A percentile compares a stretch with the other conserved stretches of the same genome.
Evolutionary conservation across 495 filamentous ascomycete species (phyloP).

Genomic region (Penicillium dipodomyicola): DNA sequence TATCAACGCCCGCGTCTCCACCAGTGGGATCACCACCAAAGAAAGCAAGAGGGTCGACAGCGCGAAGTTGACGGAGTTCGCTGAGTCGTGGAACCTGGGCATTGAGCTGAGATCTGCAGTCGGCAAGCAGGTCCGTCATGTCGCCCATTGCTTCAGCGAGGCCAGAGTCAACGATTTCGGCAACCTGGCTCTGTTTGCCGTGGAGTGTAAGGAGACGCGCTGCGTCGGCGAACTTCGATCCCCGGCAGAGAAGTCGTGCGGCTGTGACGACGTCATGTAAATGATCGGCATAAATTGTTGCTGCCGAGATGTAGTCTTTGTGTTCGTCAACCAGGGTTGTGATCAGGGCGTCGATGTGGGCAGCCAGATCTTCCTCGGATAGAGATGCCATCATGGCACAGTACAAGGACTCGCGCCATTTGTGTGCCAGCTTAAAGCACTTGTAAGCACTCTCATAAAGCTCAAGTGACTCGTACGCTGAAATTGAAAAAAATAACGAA

Average conservation of each 20-base stretch:
- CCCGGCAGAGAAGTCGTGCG: slow-evolving; percentile 72
- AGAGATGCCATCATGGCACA: slow-evolving; percentile 65
- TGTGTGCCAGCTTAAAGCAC: slow-evolving; percentile 75
- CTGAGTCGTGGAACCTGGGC: slow-evolving; percentile 81
- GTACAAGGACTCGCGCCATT: slow-evolving; percentile 88
- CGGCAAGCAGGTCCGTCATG: slow-evolving; percentile 84
- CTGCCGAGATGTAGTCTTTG: slow-evolving; percentile 78
- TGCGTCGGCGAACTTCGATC: slow-evolving; percentile 79
- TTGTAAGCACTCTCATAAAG: slow-evolving; percentile 68
- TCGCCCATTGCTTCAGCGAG: slow-evolving; percentile 72
- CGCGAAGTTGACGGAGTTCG: slow-evolving; percentile 77
- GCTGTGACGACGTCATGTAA: slow-evolving; percentile 66
- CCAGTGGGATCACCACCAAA: slow-evolving; percentile 64
- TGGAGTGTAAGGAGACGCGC: slow-evolving; percentile 62
- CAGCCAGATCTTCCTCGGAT: slow-evolving; percentile 51
- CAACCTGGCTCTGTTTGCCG: slow-evolving; percentile 46
- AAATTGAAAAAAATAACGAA: too few relatives aligned
- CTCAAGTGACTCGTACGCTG: slow-evolving; percentile 82
- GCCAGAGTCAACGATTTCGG: slow-evolving; percentile 66
- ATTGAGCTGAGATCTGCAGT: slow-evolving; percentile 79
- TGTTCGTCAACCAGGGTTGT: slow-evolving; percentile 76
- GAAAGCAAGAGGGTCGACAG: slow-evolving; percentile 75
- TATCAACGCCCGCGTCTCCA: slow-evolving; percentile 56
- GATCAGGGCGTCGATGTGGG: slow-evolving; percentile 65
- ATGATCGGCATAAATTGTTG: slow-evolving; percentile 77